Evolutionary conservation across 192 early-diverging fungal genomes (phyloP), one percentile per base, ranked within the genome.

Genomic region (Coemansia sp.): DNA sequence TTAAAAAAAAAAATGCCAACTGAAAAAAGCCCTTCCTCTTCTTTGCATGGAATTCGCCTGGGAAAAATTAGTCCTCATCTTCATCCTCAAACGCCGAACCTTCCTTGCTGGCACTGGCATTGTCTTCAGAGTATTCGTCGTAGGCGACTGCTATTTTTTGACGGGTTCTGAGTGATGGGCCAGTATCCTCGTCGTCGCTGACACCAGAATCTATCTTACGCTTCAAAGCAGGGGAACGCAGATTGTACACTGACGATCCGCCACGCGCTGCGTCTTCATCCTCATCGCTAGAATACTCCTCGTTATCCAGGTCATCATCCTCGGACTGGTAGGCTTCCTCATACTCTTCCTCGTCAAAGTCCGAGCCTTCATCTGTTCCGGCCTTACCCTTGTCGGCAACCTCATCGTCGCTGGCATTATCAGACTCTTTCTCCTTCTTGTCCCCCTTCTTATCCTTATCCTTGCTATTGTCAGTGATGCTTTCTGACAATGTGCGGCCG

Each of bases 181-280:
- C 59, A 15, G 25, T 65, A 7, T 62, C 70, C 3, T 56, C 61
- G 21, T 57, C 63, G 25, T 75, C 70, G 46, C 68, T 67, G 25
- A 25, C 61, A 33, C 37, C 62, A 7, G 33, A 35, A 43, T 33
- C 33, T n/a, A 63, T 28, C 58, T 63, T 73, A 66, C 78, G 78
- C 66, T 81, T 81, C 35, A 56, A 40, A 39, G 25, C 40, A 16
- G 66, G 55, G 4, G 71, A 33, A 45, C 78, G 78, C 48, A 81
- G 59, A 35, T 81, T 81, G 61, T 81, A 81, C 1, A 52, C 64
- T 20, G 66, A 57, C 28, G 62, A 74, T 46, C 78, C 78, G 61
- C 78, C 70, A 7, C 78, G 72, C 23, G 59, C 23, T 20, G 52
- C 40, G 26, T 33, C 31, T 30, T 66, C 61, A 20, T 75, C 72